Evolutionary conservation across 257 asterid genomes (phyloP).

Genomic region (Hygrophila difformis): DNA sequence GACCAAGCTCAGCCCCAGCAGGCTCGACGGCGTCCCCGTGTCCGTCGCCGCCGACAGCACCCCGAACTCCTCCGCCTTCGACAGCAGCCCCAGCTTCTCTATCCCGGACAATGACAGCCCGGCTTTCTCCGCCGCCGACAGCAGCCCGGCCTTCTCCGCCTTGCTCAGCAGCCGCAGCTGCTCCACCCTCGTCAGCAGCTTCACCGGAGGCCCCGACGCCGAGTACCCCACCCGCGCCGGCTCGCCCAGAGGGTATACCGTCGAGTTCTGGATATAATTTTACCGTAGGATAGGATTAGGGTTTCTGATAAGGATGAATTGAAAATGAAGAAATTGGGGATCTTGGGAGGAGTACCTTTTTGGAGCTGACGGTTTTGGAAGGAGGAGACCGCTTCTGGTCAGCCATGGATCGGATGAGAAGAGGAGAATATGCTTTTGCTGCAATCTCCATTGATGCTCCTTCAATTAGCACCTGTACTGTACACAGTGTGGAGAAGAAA

Average conservation of each 20-base stretch:
- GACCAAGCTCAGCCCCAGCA: constrained; percentile 44
- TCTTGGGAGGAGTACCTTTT: constrained; percentile 37
- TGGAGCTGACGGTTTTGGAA: constrained; percentile 43
- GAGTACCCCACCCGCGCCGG: constrained; percentile 24
- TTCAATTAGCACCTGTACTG: too few species aligned
- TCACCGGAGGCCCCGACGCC: constrained; percentile 30
- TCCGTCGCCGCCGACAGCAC: constrained; percentile 84
- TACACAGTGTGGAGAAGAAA: too few species aligned
- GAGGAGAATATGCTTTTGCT: constrained; percentile 33
- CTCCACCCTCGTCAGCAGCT: constrained; percentile 77
- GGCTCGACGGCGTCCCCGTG: constrained; percentile 55
- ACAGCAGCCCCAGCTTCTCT: constrained; percentile 75
- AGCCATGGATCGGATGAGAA: constrained; percentile 65
- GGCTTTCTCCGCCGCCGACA: constrained; percentile 82
- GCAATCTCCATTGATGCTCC: constrained; percentile 19
- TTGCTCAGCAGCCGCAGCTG: constrained; percentile 77
- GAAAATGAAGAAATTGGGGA: not conserved
- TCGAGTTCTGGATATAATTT: constrained; percentile 26
- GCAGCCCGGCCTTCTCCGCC: constrained; percentile 83
- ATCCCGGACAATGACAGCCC: constrained; percentile 70
- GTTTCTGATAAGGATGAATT: not conserved
- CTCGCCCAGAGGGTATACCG: constrained; percentile 30
- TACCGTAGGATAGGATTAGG: not conserved
- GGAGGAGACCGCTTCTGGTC: constrained; percentile 44
- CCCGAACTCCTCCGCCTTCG: constrained; percentile 78